Evolutionary conservation across 2,329 filamentous ascomycete genomes (phyloP), one percentile per base, ranked within the genome.

Genomic region (Fusarium sp.): DNA sequence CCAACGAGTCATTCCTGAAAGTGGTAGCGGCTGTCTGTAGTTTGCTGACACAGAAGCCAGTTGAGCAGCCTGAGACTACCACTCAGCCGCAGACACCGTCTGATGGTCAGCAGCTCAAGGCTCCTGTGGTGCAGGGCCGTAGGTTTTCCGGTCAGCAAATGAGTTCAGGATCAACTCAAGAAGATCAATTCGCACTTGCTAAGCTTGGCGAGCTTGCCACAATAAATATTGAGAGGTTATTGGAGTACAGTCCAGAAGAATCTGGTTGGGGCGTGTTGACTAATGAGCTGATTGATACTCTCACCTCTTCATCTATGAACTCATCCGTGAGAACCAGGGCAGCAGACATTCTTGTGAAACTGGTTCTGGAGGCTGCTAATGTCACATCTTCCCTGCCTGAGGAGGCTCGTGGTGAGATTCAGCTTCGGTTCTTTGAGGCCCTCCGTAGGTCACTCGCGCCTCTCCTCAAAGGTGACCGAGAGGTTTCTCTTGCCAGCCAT

Each of bases 251-350:
- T 3, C 90, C 92, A 0, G 85, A 89, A 6, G 86, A 89, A 15
- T 95, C 91, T 58, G 95, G 95, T 5, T 99, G 96, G 96, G 83
- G 87, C 18, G 84, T 90, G 9, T 83, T 98, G 38, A 89, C 83
- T 0, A 80, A 84, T 3, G 87, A 91, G 73, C 82, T 92, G 3
- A 87, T 88, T 38, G 77, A 79, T 22, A 86, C 87, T 6, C 78
- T 91, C 28, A 85, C 85, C 58, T 88, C 87, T 2, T 77, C 84
- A 0, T 75, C 81, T 0, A 85, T 86, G 28, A 85, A 85, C 18
- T 79, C 89, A 3, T 85, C 87, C 2, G 89, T 92, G 9, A 84
- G 90, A 54, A 83, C 84, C 9, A 85, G 88, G 62, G 91, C 92
- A 13, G 91, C 91, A 10, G 90, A 92, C 56, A 91, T 91, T 28